Evolutionary conservation across 2,329 filamentous ascomycete genomes (phyloP), one percentile per base, ranked within the genome.

Genomic region (Fusarium irregulare): DNA sequence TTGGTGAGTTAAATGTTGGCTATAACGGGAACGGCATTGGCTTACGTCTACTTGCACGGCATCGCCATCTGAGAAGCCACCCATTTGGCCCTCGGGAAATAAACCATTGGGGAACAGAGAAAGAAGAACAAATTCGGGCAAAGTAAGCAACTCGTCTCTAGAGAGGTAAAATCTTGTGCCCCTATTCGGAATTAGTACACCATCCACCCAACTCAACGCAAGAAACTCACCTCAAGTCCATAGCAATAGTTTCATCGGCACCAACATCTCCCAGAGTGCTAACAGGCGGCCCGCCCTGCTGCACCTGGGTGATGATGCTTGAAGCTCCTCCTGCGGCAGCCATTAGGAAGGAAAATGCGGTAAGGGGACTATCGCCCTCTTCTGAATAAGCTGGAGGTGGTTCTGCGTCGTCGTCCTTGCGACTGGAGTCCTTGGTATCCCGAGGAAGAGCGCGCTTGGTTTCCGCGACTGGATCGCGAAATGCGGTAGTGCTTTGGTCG

Each of bases 101-200:
- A 99, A 87, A n/a, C 96, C 96, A 79, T 99, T 99, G 41, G 96
- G 96, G 76, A 99, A 99, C 42, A 99, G 86, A n/a, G 96, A 99
- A 42, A 99, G 85, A 46, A 99, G 87, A 47, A 99, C 96, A 77
- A 99, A 99, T 83, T 99, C 96, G 56, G 96, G 96, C 50, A 99
- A 86, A 12, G 96, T 99, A 70, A 99, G 85, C 55, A 99, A 88
- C 81, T 99, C 96, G 78, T 99, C 96, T 78, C 96, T 87, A 16
- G 95, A 98, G 51, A 99, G 88, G 20, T 94, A 94, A 80, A 99
- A 99, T 73, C 93, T 91, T 61, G 92, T 96, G 73, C 95, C 96
- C 81, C 96, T 98, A 76, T 72, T 57, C 40, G 62, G 68, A 60
- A 68, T 81, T 68, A 81, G 77, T 51, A 56, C 6, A 20, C 13